Evolutionary conservation across 441 rosid species (phyloP).

Genomic region (Jatropha podagrica): DNA sequence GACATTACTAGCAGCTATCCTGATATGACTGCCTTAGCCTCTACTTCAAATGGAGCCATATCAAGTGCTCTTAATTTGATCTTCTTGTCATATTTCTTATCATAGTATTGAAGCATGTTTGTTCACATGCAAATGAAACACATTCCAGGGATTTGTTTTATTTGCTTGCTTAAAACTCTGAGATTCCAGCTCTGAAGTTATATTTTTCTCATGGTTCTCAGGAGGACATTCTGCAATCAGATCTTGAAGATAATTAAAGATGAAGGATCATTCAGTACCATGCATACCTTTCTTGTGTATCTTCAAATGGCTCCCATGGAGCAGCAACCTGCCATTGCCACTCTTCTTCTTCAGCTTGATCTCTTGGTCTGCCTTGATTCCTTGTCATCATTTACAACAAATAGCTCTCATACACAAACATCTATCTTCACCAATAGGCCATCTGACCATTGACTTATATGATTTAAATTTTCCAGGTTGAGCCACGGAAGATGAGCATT

Average conservation of each 20-base stretch:
- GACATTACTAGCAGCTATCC: background rate
- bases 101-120: background rate
- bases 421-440: background rate
- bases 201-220: slow-evolving; percentile 24
- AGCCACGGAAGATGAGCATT: slow-evolving; percentile 73
- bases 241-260: slow-evolving; percentile 53
- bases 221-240: slow-evolving; percentile 54
- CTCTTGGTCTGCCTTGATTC: slow-evolving; percentile 46
- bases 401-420: background rate
- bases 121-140: background rate
- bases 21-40: background rate
- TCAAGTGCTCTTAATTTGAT: background rate
- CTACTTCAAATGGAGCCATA: background rate
- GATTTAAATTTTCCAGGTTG: slow-evolving; percentile 36
- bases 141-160: background rate
- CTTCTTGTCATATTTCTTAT: background rate
- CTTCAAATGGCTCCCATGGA: slow-evolving; percentile 80
- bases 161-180: background rate
- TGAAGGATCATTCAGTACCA: slow-evolving; percentile 63
- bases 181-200: background rate
- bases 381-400: slow-evolving; percentile 7
- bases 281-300: slow-evolving; percentile 69
- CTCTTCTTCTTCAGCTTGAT: slow-evolving; percentile 75
- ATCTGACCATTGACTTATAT: slow-evolving; percentile 16
- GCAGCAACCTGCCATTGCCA: slow-evolving; percentile 54